These are phyloP conservation scores for Stagonosporopsis rhizophila DNA, from an alignment of 2,329 filamentous ascomycete genomes.

Conservation along the genomic window DNA sequence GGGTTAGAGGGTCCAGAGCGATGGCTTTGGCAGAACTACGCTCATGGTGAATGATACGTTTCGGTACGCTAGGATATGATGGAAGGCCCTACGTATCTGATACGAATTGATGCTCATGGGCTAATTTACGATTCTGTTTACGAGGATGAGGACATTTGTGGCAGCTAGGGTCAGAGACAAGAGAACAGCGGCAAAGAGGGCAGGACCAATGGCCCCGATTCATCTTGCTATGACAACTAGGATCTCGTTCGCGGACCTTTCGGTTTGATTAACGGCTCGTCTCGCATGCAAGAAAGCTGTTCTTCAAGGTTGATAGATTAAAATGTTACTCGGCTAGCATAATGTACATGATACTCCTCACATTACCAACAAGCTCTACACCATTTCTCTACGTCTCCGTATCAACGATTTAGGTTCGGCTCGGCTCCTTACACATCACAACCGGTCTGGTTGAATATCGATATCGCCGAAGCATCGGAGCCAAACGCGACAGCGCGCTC, in stretches of 20 bases:
- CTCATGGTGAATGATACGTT: background rate
- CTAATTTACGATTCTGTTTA: too few species aligned
- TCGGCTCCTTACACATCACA: constrained; percentile 10
- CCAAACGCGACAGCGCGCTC: constrained; percentile 26
- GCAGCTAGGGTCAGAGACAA: too few species aligned
- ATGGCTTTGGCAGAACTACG: constrained; percentile 2
- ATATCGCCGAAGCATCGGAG: constrained; percentile 24
- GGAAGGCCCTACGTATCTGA: background rate
- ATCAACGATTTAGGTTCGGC: too few species aligned
- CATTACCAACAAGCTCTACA: too few species aligned
- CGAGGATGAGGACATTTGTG: background rate
- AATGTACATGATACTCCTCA: background rate
- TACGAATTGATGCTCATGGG: background rate
- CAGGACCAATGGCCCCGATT: background rate
- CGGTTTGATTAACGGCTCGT: too few species aligned
- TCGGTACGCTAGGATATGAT: background rate
- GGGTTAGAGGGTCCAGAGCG: background rate
- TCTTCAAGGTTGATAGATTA: background rate
- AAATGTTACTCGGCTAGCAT: background rate
- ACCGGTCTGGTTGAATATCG: constrained; percentile 29
- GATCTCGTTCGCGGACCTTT: background rate
- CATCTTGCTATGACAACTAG: background rate
- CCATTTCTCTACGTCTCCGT: background rate
- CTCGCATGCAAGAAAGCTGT: too few species aligned
- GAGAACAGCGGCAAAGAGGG: background rate